Evolutionary conservation across 176 grass and related monocot species (phyloP).

Genomic region (Panicum miliaceum): DNA sequence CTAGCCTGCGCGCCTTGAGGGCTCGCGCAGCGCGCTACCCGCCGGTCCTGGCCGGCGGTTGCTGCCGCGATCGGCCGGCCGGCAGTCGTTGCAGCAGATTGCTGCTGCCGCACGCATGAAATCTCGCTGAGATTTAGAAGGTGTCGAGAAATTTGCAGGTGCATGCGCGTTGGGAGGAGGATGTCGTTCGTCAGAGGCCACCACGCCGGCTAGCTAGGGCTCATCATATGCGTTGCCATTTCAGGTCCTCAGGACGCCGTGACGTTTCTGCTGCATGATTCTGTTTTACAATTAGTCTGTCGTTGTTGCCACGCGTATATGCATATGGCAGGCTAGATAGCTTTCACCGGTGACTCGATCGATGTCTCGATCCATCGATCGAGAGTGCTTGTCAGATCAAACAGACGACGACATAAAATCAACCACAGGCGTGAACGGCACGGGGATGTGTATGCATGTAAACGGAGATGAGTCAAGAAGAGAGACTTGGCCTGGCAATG

Average conservation of each 20-base stretch:
- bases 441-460: not conserved
- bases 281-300: not conserved
- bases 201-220: too few relatives aligned
- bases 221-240: not conserved
- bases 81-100: not conserved
- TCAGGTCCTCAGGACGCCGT: not conserved
- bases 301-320: not conserved
- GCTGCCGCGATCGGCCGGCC: not conserved
- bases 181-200: not conserved
- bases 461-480: too few relatives aligned
- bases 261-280: not conserved
- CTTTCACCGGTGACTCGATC: not conserved
- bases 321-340: not conserved
- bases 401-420: not conserved
- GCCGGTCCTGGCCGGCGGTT: not conserved
- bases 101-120: slow-evolving; percentile 27
- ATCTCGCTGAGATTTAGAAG: slow-evolving; percentile 15
- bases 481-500: not conserved
- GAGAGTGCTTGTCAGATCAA: not conserved
- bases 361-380: not conserved
- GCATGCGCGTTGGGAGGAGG: not conserved
- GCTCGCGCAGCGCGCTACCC: too few relatives aligned
- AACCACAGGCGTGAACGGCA: slow-evolving; percentile 26
- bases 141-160: not conserved
- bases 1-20: too few relatives aligned